Percentiles rank a stretch among this genome's conserved stretches.
Conservation (phyloP, 2,329 filamentous ascomycete species). For the Diaporthe citri region DNA sequence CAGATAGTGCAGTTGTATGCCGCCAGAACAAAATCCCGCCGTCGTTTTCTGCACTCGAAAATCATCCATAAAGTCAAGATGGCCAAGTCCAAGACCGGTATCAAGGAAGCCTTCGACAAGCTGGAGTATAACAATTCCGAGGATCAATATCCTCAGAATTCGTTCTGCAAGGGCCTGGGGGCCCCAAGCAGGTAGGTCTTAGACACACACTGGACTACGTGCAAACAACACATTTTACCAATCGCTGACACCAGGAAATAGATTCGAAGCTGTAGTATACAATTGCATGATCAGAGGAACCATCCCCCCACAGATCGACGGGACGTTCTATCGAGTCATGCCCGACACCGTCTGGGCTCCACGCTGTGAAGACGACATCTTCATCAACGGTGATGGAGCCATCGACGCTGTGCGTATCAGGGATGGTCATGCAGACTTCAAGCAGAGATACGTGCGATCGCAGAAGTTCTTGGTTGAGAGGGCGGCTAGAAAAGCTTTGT, state of each 20-base stretch:
- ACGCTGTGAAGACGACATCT: neutral
- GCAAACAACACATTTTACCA: neutral
- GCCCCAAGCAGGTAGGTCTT: neutral
- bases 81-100: neutral
- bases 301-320: neutral
- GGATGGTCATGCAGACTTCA: neutral
- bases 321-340: neutral
- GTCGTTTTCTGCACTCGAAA: neutral
- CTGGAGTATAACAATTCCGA: neutral
- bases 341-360: neutral
- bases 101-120: neutral
- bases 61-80: neutral
- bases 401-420: constrained; percentile 1
- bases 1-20: neutral
- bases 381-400: neutral
- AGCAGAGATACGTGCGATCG: constrained; percentile 4
- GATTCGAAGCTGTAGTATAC: constrained; percentile 9
- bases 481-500: constrained; percentile 2
- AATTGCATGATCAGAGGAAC: neutral
- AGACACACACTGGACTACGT: neutral
- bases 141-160: neutral
- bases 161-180: neutral
- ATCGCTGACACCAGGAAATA: neutral
- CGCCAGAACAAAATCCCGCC: neutral
- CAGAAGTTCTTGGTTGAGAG: constrained; percentile 25